A percentile compares a stretch with the other conserved stretches of the same genome.
These are phyloP conservation scores for Pontederia paniculata DNA, from an alignment of 176 grass and related monocot species.

Conservation along the genomic window DNA sequence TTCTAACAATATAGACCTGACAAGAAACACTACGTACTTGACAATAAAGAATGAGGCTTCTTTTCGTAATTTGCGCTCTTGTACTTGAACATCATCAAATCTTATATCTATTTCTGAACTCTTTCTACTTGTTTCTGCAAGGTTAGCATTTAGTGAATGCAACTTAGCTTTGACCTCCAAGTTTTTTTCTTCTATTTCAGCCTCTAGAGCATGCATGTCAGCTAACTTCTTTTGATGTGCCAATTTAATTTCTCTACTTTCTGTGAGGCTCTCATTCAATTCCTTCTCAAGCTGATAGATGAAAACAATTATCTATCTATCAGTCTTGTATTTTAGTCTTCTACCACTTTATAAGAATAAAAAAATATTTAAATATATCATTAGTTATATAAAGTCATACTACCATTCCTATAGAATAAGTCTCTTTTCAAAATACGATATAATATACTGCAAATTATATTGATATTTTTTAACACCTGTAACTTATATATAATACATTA, in stretches of 20 bases:
- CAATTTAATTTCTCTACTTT: slow-evolving; percentile 72
- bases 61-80: slow-evolving; percentile 65
- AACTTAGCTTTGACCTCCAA: slow-evolving; percentile 69
- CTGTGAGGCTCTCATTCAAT: slow-evolving; percentile 46
- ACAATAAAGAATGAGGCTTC: slow-evolving; percentile 19
- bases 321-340: slow-evolving; percentile 3
- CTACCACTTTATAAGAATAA: neutral
- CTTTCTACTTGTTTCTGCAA: slow-evolving; percentile 82
- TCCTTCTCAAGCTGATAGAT: slow-evolving; percentile 70
- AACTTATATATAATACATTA: no score
- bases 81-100: slow-evolving; percentile 64
- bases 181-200: slow-evolving; percentile 58
- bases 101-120: slow-evolving; percentile 71
- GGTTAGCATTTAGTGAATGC: slow-evolving; percentile 71
- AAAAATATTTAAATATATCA: neutral
- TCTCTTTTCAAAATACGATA: no score
- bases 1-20: neutral
- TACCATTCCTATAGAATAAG: no score
- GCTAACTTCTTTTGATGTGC: slow-evolving; percentile 55
- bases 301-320: no score
- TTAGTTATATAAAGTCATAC: neutral
- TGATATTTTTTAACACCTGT: no score
- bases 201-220: slow-evolving; percentile 66
- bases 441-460: no score
- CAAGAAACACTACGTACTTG: slow-evolving; percentile 4